Evolutionary conservation across 1,284 basidiomycete genomes (phyloP), one percentile per base, ranked within the genome.

Genomic region (Ceraceosorus guamensis): DNA sequence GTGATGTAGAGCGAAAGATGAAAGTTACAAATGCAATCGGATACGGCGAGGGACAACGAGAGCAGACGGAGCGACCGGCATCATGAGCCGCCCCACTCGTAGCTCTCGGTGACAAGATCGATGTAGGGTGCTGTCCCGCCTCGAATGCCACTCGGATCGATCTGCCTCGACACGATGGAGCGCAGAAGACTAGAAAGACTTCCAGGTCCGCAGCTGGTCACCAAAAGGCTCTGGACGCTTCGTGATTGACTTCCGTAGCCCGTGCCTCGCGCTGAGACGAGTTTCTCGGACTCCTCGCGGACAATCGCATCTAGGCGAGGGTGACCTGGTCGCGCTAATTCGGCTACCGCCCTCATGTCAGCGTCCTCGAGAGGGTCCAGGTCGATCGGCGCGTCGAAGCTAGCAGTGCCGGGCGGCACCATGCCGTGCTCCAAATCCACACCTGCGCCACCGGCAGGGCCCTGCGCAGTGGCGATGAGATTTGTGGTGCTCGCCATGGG

Each of bases 181-280:
- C 87, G 80, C 24, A 89, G 81, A 66, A 88, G 78, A 3, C 83
- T 84, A 67, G 86, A 85, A 56, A 89, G 79, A 16, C 85, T 85
- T 1, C 81, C 80, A 0, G 88, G 88, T 5, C 87, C 88, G 67
- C 88, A 90, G 83, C 86, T 87, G 33, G 84, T 85, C 50, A 88
- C 86, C 46, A 85, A 79, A 47, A 87, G 37, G 8, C 8, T 8
- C n/a, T n/a, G n/a, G n/a, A n/a, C 73, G n/a, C n/a, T n/a, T n/a
- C n/a, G n/a, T n/a, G n/a, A n/a, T n/a, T n/a, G n/a, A n/a, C n/a
- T n/a, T n/a, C n/a, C n/a, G n/a, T n/a, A n/a, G n/a, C n/a, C n/a
- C 8, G 82, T 77, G 5, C 85, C 87, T 61, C 79, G 72, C 4
- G 84, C 80, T n/a, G n/a, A n/a, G n/a, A n/a, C n/a, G n/a, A n/a